phyloP scores from a whole-genome alignment of 305 asterid species.

The Fraxinus baroniana region DNA sequence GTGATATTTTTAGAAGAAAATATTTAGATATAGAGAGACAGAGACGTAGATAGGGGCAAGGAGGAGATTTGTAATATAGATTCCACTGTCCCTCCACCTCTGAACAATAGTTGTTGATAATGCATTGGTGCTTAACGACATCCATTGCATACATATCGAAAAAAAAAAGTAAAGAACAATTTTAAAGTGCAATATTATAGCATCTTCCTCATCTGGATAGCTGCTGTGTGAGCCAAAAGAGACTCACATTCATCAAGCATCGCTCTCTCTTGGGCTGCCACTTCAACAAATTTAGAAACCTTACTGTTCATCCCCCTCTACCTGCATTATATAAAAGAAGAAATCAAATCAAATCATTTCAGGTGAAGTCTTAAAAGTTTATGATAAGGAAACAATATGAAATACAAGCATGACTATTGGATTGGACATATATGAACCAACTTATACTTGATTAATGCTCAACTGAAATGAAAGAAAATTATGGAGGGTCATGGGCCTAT shows the following conservation, averaged over 20 bases:
- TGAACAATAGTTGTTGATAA: background rate
- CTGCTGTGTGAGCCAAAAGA: background rate
- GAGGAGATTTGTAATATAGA: background rate
- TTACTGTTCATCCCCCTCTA: constrained; percentile 12
- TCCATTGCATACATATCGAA: background rate
- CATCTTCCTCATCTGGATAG: constrained; percentile 12
- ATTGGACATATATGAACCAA: background rate
- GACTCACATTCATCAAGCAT: constrained; percentile 22
- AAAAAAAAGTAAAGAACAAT: background rate
- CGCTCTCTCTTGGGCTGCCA: constrained; percentile 22
- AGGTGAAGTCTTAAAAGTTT: background rate
- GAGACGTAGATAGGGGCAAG: background rate
- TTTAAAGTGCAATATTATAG: background rate
- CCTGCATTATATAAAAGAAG: constrained; percentile 4
- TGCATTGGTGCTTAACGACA: background rate
- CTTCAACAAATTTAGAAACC: constrained; percentile 10
- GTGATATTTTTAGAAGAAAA: background rate
- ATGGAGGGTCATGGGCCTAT: background rate
- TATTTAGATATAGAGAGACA: background rate
- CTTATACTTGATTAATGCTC: background rate
- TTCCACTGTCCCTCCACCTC: background rate
- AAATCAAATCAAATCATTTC: background rate
- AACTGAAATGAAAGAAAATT: background rate
- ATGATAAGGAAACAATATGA: background rate
- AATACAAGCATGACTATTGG: background rate